Evolutionary conservation across 192 early-diverging fungal species (phyloP), one percentile per base, ranked within the genome.

Genomic region (Fimicolochytrium jonesii): DNA sequence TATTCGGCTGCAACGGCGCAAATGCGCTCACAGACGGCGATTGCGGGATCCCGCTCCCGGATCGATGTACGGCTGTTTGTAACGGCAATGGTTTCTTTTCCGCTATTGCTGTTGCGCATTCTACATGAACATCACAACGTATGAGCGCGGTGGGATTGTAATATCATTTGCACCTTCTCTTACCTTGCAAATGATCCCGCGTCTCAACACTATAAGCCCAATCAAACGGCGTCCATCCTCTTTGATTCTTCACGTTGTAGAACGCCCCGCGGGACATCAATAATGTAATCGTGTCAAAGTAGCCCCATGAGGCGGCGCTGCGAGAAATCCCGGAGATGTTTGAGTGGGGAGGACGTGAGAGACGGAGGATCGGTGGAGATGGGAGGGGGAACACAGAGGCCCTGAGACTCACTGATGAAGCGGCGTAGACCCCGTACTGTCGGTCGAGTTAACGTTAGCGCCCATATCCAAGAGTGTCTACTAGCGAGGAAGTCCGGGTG

Each of bases 201-300:
- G 77, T 65, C 31, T 71, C 71, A 0, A 70, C 44, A 18, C 67
- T 73, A 58, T 73, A 81, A 6, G 79, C 72, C 59, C 70, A 81
- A 39, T 81, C 79, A 51, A 70, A 68, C 22, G 73, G 73, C 13
- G 73, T 74, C 68, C 76, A 81, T 20, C 75, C 75, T 33, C 64
- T 47, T 20, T 44, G 29, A 60, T 81, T 81, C 56, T 68, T 63
- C 1, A 72, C 47, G 45, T 71, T 81, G 52, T 51, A 48, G 22
- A 66, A 49, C 28, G 69, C 72, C 2, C 79, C 79, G 18, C 56
- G 31, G 18, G 71, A 46, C 28, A 81, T 69, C 56, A 81, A 46
- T 31, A 81, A 29, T 39, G 64, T 69, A 15, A 78, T 69, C 10
- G 66, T 66, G 41, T 81, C 79, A 20, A 61, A 63, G 48, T 68